Evolutionary conservation across 2,329 filamentous ascomycete species (phyloP), one percentile per base, ranked within the genome.

Genomic region (Chaetoscypha palmicola): DNA sequence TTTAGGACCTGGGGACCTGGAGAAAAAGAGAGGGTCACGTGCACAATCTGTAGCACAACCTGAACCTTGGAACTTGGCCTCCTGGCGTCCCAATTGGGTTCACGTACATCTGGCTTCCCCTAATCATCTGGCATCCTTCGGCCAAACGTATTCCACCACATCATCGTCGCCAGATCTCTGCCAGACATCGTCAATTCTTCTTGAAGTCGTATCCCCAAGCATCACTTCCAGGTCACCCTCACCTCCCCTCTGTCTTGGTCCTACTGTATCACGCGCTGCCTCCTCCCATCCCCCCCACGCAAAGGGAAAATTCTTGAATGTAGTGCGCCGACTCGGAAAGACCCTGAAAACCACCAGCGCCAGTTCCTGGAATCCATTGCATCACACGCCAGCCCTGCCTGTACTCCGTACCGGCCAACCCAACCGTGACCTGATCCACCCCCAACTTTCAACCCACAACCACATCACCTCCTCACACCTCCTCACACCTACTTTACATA

Each of bases 131-230:
- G 36, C 16, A 14, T 16, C n/a, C 20, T 24, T 38, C 19, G 26
- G 9, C 36, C 36, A 38, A 24, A 39, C 37, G 26, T 24, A 31
- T 39, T 30, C 24, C 26, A 26, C 17, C 36, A 38, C 36, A 38
- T 38, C 21, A 22, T 12, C 36, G 24, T 9, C 36, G 36, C 24
- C 12, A 21, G 21, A 22, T 12, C 36, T 17, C 7, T 22, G 36
- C 24, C 12, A 21, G 21, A 38, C 36, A 37, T 37, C 12, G 35
- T 26, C 36, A 23, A 9, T 19, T 28, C 22, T 24, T 37, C 36
- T 26, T 5, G 8, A 3, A 24, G 14, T 39, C 37, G 37, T 39
- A 39, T 28, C 37, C n/a, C 11, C 19, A 14, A 31, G 23, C 37
- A 30, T 39, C 37, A 23, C 24, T 22, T 30, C 20, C 16, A 16